A percentile compares a stretch with the other conserved stretches of the same genome.
These are phyloP conservation scores for Hypoxylon sp. DNA, from an alignment of 2,329 filamentous ascomycete species.

Conservation along the genomic window DNA sequence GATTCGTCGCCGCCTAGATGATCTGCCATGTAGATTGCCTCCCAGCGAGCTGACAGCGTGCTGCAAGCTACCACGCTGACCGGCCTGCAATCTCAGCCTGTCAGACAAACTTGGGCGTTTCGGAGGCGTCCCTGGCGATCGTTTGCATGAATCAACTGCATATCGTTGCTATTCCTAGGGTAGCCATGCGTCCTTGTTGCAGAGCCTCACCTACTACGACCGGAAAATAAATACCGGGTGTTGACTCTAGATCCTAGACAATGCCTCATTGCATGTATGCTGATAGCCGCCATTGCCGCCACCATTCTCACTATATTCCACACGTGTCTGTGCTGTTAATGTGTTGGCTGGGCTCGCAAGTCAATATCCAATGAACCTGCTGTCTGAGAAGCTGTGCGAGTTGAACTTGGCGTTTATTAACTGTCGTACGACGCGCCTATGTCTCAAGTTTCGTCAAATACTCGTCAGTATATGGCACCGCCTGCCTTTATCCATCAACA, in stretches of 20 bases:
- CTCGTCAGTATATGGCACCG: conserved; percentile 24
- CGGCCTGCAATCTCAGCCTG: conserved; percentile 1
- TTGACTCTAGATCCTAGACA: conserved; percentile 22
- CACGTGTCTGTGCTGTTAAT: conserved; percentile 11
- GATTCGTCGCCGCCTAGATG: neutral
- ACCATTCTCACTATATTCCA: neutral
- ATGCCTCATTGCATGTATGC: neutral
- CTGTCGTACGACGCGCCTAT: conserved; percentile 27
- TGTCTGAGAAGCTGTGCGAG: neutral
- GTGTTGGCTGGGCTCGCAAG: conserved; percentile 13
- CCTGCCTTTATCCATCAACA: conserved; percentile 15
- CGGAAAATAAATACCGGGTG: conserved; percentile 28
- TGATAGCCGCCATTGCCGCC: conserved; percentile 14
- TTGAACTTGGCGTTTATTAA: conserved; percentile 22
- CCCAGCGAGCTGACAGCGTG: neutral
- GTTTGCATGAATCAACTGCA: conserved; percentile 15
- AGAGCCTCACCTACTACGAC: conserved; percentile 32
- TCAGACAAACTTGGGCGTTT: conserved; percentile 2
- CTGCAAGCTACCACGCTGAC: conserved; percentile 1
- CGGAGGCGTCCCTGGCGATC: conserved; percentile 22
- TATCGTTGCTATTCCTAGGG: conserved; percentile 12
- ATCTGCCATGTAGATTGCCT: conserved; percentile 9
- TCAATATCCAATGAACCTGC: neutral
- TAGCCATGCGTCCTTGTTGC: conserved; percentile 14
- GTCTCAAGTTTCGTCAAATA: conserved; percentile 33